phyloP scores from a whole-genome alignment of 2,329 filamentous ascomycete genomes.

The Rasamsonia emersonii region DNA sequence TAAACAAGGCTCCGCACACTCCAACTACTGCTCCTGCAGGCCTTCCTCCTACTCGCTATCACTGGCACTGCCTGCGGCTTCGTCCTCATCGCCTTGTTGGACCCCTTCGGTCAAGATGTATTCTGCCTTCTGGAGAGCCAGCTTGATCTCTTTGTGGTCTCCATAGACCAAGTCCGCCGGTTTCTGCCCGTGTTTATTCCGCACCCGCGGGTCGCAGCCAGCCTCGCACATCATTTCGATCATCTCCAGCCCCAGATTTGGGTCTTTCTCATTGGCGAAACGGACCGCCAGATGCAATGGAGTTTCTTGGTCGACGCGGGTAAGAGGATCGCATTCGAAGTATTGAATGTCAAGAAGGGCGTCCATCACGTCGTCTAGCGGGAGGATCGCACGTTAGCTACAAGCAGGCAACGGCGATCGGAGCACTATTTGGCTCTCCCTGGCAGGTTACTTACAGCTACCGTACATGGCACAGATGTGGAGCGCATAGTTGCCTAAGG shows the following conservation, averaged over 20 bases:
- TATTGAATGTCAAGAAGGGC: constrained; percentile 39
- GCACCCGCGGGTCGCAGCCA: constrained; percentile 39
- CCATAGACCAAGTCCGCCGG: constrained; percentile 36
- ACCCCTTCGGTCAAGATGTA: constrained; percentile 40
- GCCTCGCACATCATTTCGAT: constrained; percentile 43
- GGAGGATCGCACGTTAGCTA: too few species aligned
- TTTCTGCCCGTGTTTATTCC: constrained; percentile 40
- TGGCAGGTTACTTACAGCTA: constrained; percentile 57
- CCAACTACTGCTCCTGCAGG: too few species aligned
- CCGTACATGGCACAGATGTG: constrained; percentile 82
- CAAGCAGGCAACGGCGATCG: too few species aligned
- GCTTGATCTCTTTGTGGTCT: constrained; percentile 34
- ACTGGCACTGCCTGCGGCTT: constrained; percentile 29
- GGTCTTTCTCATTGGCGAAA: constrained; percentile 39
- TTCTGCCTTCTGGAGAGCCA: constrained; percentile 36
- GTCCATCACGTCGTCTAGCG: constrained; percentile 43
- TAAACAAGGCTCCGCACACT: too few species aligned
- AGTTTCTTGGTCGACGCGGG: constrained; percentile 38
- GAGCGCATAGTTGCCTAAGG: constrained; percentile 79
- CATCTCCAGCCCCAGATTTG: constrained; percentile 36
- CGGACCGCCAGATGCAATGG: constrained; percentile 38
- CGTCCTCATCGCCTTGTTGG: constrained; percentile 27
- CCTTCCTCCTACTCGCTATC: constrained; percentile 30
- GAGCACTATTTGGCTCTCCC: too few species aligned
- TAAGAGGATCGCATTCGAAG: constrained; percentile 41